A percentile compares a stretch with the other conserved stretches of the same genome.
Evolutionary conservation across 1,139 yeast species (phyloP).

Genomic region (Saccharomyces hybrid): DNA sequence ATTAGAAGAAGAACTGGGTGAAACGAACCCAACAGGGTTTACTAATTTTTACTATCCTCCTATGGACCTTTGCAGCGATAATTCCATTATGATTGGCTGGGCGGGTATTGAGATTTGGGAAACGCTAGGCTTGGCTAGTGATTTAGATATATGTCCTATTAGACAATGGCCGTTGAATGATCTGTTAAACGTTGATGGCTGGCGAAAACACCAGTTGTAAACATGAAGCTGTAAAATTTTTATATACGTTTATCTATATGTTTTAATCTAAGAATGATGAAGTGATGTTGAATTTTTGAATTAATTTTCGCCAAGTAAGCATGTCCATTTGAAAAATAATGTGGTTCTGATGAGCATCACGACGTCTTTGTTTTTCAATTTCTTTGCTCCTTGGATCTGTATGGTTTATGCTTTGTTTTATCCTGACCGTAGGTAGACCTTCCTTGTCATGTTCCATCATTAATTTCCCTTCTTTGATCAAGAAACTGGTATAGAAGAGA

Average conservation of each 20-base stretch:
- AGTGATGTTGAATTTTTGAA: constrained; percentile 44
- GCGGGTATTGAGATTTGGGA: constrained; percentile 91
- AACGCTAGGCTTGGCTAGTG: constrained; percentile 38
- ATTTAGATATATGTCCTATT: constrained; percentile 47
- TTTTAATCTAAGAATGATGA: constrained; percentile 44
- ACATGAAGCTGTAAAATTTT: background rate
- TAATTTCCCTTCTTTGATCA: constrained; percentile 65
- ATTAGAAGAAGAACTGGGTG: constrained; percentile 35
- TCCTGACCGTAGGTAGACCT: constrained; percentile 17
- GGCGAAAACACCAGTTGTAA: constrained; percentile 33
- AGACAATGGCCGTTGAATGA: constrained; percentile 68
- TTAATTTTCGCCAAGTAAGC: constrained; percentile 51
- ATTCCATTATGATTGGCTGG: constrained; percentile 96
- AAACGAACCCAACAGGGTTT: constrained; percentile 12
- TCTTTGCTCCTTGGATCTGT: constrained; percentile 15
- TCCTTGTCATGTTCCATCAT: constrained; percentile 39
- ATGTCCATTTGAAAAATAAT: constrained; percentile 65
- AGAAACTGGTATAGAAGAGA: constrained; percentile 70
- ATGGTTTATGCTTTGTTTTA: constrained; percentile 9
- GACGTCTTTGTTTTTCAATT: constrained; percentile 27
- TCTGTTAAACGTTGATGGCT: constrained; percentile 42
- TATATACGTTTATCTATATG: background rate
- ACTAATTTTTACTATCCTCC: constrained; percentile 56
- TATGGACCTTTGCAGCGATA: constrained; percentile 75
- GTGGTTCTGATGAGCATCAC: constrained; percentile 40